These are phyloP conservation scores for Wickerhamiella allomyrinae DNA, from an alignment of 805 yeast genomes.

Conservation along the genomic window DNA sequence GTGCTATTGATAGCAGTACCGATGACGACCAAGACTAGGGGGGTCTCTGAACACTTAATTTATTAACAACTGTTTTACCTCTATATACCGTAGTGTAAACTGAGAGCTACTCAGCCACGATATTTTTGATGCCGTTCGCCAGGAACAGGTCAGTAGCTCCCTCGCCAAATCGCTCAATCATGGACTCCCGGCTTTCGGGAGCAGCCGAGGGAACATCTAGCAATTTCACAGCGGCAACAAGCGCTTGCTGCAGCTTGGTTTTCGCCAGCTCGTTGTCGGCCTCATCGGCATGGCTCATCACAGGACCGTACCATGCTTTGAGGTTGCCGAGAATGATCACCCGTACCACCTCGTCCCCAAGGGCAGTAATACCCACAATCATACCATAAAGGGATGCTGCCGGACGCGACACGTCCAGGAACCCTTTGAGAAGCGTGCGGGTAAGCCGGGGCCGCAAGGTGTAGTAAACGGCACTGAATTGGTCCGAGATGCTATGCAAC, in stretches of 20 bases:
- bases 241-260: slow-evolving; percentile 14
- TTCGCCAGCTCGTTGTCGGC: slow-evolving; percentile 12
- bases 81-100: background rate
- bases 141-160: slow-evolving; percentile 3
- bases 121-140: slow-evolving; percentile 9
- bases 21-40: slow-evolving; percentile 8
- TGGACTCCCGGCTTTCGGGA: background rate
- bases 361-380: slow-evolving; percentile 62
- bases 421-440: slow-evolving; percentile 80
- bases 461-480: slow-evolving; percentile 73
- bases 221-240: slow-evolving; percentile 12
- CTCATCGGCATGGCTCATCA: slow-evolving; percentile 34
- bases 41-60: slow-evolving; percentile 1
- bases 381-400: slow-evolving; percentile 89
- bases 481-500: slow-evolving; percentile 59
- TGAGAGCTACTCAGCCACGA: slow-evolving; percentile 1
- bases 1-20: slow-evolving; percentile 1
- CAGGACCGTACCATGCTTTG: slow-evolving; percentile 48
- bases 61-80: background rate
- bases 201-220: slow-evolving; percentile 9
- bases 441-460: slow-evolving; percentile 88
- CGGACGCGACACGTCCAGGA: slow-evolving; percentile 70
- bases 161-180: background rate
- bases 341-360: slow-evolving; percentile 81
- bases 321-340: slow-evolving; percentile 74